Evolutionary conservation across 192 early-diverging fungal genomes (phyloP).

Genomic region (Radiomyces spectabilis): DNA sequence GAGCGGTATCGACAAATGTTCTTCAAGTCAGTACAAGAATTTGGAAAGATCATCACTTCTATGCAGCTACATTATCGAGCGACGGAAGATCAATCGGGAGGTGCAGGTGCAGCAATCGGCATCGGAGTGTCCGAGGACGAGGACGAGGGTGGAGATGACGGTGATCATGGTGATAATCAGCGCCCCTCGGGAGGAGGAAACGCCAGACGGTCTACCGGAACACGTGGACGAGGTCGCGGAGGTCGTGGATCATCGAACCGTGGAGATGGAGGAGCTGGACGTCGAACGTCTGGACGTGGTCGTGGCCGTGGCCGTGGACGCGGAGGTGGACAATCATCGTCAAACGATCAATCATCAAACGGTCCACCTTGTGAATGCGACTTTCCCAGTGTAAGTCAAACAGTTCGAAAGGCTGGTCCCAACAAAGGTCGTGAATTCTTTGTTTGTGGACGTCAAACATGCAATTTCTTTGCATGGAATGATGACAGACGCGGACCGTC

Average conservation of each 20-base stretch:
- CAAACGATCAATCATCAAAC: not conserved
- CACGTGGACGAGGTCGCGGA: slow-evolving; percentile 1
- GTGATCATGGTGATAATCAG: not conserved
- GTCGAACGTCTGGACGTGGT: not conserved
- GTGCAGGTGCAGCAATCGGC: not conserved
- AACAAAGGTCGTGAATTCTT: not conserved
- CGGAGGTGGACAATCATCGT: not conserved
- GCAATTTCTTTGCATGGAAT: too few species aligned
- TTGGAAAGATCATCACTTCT: slow-evolving; percentile 41
- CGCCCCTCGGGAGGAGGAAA: not conserved
- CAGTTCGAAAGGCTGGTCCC: not conserved
- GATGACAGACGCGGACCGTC: too few species aligned
- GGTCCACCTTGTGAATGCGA: not conserved
- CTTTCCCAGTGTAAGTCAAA: not conserved
- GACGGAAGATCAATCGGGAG: slow-evolving; percentile 16
- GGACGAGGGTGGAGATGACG: not conserved
- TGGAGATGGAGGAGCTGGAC: slow-evolving; percentile 12
- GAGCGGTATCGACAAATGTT: slow-evolving; percentile 70
- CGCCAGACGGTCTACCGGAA: slow-evolving; percentile 1
- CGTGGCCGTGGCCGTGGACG: not conserved
- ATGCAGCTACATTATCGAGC: slow-evolving; percentile 12
- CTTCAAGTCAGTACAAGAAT: slow-evolving; percentile 35
- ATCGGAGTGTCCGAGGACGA: not conserved
- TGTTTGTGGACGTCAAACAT: not conserved
- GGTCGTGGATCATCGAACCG: slow-evolving; percentile 4